Base-by-base conservation (phyloP, 1,284 basidiomycete genomes). In the Ustilago xerochloae region DNA sequence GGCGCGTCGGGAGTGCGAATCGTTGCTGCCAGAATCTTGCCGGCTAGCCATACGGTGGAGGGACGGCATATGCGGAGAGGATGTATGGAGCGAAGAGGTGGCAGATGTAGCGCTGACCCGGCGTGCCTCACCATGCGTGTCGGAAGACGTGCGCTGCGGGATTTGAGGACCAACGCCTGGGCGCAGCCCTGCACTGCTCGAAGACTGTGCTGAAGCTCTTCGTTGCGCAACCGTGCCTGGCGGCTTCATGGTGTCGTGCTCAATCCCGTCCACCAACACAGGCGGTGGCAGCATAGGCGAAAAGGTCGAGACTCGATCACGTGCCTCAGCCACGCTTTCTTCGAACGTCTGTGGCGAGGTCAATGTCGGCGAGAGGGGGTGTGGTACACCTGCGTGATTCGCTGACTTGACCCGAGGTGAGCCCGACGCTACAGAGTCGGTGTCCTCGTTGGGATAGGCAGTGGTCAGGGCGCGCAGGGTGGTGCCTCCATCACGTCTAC, bases 101-200 rank as follows among this genome's bases (percentile, higher is more conserved):
- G 51, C 49, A 15, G 61, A 63, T 5, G 66, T 43, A 13, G 56
- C 66, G 16, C 47, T 51, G 7, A 48, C 52, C 5, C 61, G 56
- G 16, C 56, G 56, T 51, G 56, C 56, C 32, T 54, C 46, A 6
- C 63, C 63, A n/a, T 72, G 56, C 16, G 69, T 67, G 53, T 67
- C 70, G 16, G 70, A 73, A 10, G 70, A 73, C 15, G 46, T 60
- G 29, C 70, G 58, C 30, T 73, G 64, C 28, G 64, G 64, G 20
- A 67, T 73, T 24, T 67, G 57, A 16, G 70, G 70, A 4, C 60
- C 63, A 16, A 8, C n/a, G 2, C 57, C 61, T 2, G 61, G 60
- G 13, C 70, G 61, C 12, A 67, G 53, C 18, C 70, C 61, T 6
- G 56, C 33, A 20, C 70, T 61, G 50, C 53, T 50, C 8, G 64